Evolutionary conservation across 2,329 filamentous ascomycete genomes (phyloP), one percentile per base, ranked within the genome.

Genomic region (Cladosporium halotolerans): DNA sequence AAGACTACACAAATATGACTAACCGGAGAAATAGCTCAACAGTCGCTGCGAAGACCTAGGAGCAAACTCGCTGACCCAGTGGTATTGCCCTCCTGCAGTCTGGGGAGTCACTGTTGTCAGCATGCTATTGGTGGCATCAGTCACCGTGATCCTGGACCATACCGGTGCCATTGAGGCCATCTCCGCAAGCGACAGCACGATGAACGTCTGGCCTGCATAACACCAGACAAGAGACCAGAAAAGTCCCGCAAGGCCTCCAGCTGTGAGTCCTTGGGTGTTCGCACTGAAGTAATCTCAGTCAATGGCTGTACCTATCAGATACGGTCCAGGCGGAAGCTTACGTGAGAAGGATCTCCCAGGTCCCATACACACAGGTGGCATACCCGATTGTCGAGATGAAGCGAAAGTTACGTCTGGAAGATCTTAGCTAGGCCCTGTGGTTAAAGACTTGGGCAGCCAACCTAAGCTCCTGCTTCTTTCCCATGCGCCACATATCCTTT

Each of bases 321-420:
- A 28, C 23, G 7, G 7, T 28, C 23, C 23, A 28, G 23, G 7
- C 23, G 23, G 5, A 28, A 7, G 7, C 48, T 14, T 18, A 51
- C 48, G 48, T 51, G 16, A 51, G 32, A 18, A 44, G 49, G 14
- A 73, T 68, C 59, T 81, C 78, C 78, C 75, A 80, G 0, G 76
- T 79, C 40, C 74, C 74, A 57, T 77, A 73, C 23, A 77, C 71
- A 8, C 75, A 73, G 51, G 74, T 76, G 13, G 72, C 72, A 56
- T 79, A 78, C 8, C 73, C 73, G 7, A 78, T 64, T 9, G 74
- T 76, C 3, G 73, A 72, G 45, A 75, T 56, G 56, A 73, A 73
- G 9, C 69, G 66, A 52, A 77, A 78, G 60, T 75, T 75, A 47
- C 75, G 65, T 18, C 48, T 51, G 18, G 9, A 7, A 9, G 4